Percentiles rank a stretch among this genome's conserved stretches.
phyloP scores from a whole-genome alignment of 257 asterid genomes.

The Solanum lignicaule region DNA sequence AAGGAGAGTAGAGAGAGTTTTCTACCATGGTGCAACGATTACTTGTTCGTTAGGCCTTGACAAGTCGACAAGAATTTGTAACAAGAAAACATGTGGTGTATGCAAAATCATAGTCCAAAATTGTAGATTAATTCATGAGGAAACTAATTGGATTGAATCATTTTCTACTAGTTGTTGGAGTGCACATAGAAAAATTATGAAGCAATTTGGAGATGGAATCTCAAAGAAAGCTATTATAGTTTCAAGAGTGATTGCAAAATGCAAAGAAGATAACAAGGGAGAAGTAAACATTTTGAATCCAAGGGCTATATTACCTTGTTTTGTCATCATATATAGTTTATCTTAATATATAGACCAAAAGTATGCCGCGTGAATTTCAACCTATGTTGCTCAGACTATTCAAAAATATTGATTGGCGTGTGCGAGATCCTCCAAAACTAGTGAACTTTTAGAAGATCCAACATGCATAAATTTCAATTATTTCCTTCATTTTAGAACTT shows the following conservation, averaged over 20 bases:
- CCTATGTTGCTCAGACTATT: background rate
- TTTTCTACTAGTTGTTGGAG: conserved; percentile 3
- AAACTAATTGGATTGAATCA: background rate
- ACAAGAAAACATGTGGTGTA: background rate
- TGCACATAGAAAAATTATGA: conserved; percentile 5
- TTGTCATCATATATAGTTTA: conserved; percentile 2
- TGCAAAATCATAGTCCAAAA: background rate
- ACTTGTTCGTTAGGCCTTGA: background rate
- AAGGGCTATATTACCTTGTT: conserved; percentile 7
- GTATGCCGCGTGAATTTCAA: background rate
- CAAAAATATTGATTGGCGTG: too few relatives aligned
- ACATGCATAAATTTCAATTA: background rate
- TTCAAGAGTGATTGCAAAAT: background rate
- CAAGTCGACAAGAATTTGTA: background rate
- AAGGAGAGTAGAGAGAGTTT: background rate
- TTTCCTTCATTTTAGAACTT: background rate
- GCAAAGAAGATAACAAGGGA: background rate
- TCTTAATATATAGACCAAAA: background rate
- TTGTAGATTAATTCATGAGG: background rate
- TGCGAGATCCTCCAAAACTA: background rate
- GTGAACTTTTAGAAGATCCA: too few relatives aligned
- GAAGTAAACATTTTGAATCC: conserved; percentile 1
- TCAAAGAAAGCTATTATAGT: background rate
- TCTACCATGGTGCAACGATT: background rate
- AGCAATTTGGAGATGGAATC: background rate